Evolutionary conservation across 768 basidiomycete species (phyloP).

Genomic region (Tulasnella sp.): DNA sequence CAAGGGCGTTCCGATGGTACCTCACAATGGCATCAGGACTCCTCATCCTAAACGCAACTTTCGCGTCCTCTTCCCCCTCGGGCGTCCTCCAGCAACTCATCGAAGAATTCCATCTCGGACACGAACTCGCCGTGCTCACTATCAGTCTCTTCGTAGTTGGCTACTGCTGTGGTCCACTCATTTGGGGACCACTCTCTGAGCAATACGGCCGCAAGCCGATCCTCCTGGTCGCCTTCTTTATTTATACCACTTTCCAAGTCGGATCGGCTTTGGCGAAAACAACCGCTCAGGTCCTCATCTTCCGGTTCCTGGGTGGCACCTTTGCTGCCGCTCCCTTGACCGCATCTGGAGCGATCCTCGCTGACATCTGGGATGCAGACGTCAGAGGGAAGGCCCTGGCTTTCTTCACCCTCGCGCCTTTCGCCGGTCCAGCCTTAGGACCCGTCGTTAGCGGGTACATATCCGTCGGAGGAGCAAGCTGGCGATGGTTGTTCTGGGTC

Average conservation of each 20-base stretch:
- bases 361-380: slow-evolving; percentile 33
- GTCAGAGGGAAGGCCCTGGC: slow-evolving; percentile 31
- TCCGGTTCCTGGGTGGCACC: slow-evolving; percentile 33
- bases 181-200: slow-evolving; percentile 36
- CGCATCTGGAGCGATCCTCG: slow-evolving; percentile 30
- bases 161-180: slow-evolving; percentile 36
- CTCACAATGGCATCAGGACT: slow-evolving; percentile 19
- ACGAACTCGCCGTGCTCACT: slow-evolving; percentile 21
- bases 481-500: slow-evolving; percentile 33
- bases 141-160: slow-evolving; percentile 27
- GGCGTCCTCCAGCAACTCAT: slow-evolving; percentile 27
- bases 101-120: slow-evolving; percentile 22
- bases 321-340: slow-evolving; percentile 32
- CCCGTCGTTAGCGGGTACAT: slow-evolving; percentile 32
- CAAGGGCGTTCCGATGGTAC: slow-evolving; percentile 2
- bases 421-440: slow-evolving; percentile 32
- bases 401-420: slow-evolving; percentile 29
- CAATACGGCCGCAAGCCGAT: slow-evolving; percentile 38
- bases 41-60: slow-evolving; percentile 31
- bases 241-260: slow-evolving; percentile 33
- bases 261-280: slow-evolving; percentile 39
- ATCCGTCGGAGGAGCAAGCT: slow-evolving; percentile 17
- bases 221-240: slow-evolving; percentile 38
- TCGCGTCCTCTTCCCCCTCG: slow-evolving; percentile 19
- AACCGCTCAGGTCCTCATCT: slow-evolving; percentile 36